These are phyloP conservation scores for Scortechinia acanthostroma DNA, from an alignment of 2,329 filamentous ascomycete genomes.

Conservation along the genomic window DNA sequence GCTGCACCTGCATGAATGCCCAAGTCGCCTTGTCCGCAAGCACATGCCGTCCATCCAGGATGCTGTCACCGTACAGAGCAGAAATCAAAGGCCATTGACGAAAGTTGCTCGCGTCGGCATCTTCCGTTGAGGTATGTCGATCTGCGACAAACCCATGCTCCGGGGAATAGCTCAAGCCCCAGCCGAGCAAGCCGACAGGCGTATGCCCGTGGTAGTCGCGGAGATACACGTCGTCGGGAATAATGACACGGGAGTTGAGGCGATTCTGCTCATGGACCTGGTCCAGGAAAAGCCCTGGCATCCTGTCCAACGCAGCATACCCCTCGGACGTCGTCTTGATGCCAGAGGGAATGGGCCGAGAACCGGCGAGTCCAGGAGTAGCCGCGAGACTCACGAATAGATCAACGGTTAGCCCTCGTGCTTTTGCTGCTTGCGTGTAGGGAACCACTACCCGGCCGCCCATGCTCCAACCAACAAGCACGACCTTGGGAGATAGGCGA, in stretches of 20 bases:
- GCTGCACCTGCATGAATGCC: background rate
- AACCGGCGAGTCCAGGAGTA: background rate
- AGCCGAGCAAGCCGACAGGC: background rate
- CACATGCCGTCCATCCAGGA: background rate
- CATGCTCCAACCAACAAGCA: background rate
- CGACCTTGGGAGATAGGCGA: background rate
- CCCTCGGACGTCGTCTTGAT: background rate
- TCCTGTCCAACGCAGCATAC: background rate
- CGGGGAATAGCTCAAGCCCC: background rate
- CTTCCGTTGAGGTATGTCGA: background rate
- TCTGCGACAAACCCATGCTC: background rate
- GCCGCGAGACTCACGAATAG: background rate
- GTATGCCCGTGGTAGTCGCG: background rate
- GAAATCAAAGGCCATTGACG: background rate
- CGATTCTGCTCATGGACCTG: background rate
- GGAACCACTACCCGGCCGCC: background rate
- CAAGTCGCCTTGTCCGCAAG: background rate
- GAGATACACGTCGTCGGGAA: background rate
- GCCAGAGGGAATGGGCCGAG: background rate
- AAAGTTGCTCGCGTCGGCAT: background rate
- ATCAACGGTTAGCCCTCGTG: background rate
- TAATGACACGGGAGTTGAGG: background rate
- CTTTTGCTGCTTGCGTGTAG: background rate
- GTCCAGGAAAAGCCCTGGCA: background rate
- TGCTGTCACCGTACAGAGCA: background rate